Evolutionary conservation across 179 eudicot genomes (phyloP), one percentile per base, ranked within the genome.

Genomic region (Gypsophila paniculata): DNA sequence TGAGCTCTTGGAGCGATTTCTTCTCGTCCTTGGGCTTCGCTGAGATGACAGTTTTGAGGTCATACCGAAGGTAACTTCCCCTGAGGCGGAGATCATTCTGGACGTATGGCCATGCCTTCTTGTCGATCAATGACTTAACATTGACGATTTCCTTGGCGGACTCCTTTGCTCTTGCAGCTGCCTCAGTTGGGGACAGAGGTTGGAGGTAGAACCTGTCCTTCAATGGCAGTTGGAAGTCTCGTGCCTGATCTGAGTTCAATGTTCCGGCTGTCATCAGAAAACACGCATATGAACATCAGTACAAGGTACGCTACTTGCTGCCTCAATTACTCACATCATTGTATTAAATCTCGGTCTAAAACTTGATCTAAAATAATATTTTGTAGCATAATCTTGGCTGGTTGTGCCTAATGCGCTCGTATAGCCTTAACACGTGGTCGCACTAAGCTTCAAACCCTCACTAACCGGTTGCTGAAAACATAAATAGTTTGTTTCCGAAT

Each of bases 21-120:
- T 89, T 95, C 82, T 92, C 83, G 6, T 87, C 99, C 61, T 92
- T 92, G 53, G 98, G 80, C 85, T 92, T 95, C 2, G 99, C 79
- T 0, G 95, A 70, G 66, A 92, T 88, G 73, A 95, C 72, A 17
- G 99, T 90, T 79, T 95, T 92, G 74, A 95, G 97, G 67, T 92
- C 99, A 39, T 72, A 95, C 12, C 98, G 87, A 39, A 92, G 90
- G 80, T 90, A 95, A 57, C 62, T 78, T 0, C 98, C 89, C 84
- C 22, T 90, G 7, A 74, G 75, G 10, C 99, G 95, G 18, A 92
- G 96, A 73, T 95, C 98, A 39, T 88, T 90, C 39, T 90, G 97
- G 60, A 92, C 96, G 51, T 85, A 90, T 1, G 99, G 97, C 99
- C 99, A 95, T 1, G 94, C 96, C 87, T 95, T 92, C 88, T 90